Base-by-base conservation (phyloP, 106 monocot genomes). In the Acorus gramineus region DNA sequence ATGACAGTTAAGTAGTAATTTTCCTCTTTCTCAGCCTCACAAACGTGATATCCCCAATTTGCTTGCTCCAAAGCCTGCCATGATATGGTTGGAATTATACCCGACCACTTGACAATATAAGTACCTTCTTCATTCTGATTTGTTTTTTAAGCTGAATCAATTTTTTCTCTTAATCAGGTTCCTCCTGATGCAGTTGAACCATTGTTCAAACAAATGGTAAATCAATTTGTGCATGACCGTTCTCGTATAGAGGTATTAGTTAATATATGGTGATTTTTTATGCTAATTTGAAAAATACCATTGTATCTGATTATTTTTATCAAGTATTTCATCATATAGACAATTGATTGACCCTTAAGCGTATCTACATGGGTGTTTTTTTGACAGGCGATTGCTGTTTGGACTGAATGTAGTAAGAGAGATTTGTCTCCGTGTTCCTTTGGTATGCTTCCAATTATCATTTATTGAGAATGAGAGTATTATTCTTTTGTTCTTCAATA, bases 141-240 rank as follows among this genome's bases (percentile, higher is more conserved):
- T 43, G 4, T 43, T 52, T 50, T 47, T 62, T 5, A 5, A 8
- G 14, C 2, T 7, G 7, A 42, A 59, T 8, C 2, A 4, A 59
- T 42, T 4, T 9, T 4, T 46, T 11, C 55, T 47, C 12, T 42
- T 49, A 47, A 46, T 64, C 57, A 95, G 95, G 90, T 90, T n/a
- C 90, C 95, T 53, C 90, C 95, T 57, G 90, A 90, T 87, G 95
- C 90, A 14, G 95, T 95, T 68, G 90, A 95, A 74, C 95, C 95
- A 70, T 66, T 95, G 43, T 95, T 95, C 66, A 90, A 55, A 59
- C 86, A 87, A 72, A 78, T 95, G 64, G 95, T 95, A 47, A 87
- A 95, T 79, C 86, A 90, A 14, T 95, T 95, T 82, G 87, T 95
- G 61, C 90, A 95, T 68, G 90, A 95, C 64, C 95, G 76, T 61